Base-by-base conservation (phyloP, 1,139 yeast genomes). In the Casaregolazyma lundiana region DNA sequence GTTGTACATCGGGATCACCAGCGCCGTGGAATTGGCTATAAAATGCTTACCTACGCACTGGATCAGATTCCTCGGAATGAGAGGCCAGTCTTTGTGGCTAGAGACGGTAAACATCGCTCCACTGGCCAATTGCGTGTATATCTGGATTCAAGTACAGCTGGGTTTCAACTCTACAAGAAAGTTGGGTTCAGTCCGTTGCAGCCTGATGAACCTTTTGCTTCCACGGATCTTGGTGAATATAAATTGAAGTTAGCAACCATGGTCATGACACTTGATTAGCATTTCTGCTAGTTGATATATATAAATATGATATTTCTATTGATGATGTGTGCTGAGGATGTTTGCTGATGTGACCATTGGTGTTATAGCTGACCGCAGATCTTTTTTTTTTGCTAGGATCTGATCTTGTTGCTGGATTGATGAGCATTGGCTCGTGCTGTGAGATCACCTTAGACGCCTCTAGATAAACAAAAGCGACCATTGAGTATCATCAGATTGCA, bases 111-210 rank as follows among this genome's bases (percentile, higher is more conserved):
- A 37, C 17, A 30, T 29, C 24, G 26, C 5, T 24, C 20, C 8
- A 29, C 20, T 20, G 43, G 43, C 13, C 30, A 40, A 26, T 35
- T 40, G 30, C 36, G 43, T 11, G 43, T 35, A 1, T 19, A 21
- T n/a, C 17, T 40, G 37, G 36, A 40, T 19, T 16, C 43, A 17
- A 30, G 37, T 19, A 18, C 13, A 9, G 30, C 20, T 16, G 43
- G 43, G 2, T 11, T 18, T 2, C 29, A 35, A 8, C 15, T 40
- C n/a, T 40, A 40, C 19, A n/a, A 40, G 13, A 30, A 32, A 15
- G 18, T 40, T 1, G 43, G 43, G 11, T 40, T 40, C 20, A 17
- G 22, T 8, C 17, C 32, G 11, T n/a, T 26, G 13, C 32, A 13
- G n/a, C 6, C 32, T 26, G 32, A 26, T 2, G 32, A 26, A 2